A percentile compares a stretch with the other conserved stretches of the same genome.
Conservation (phyloP, 2,329 filamentous ascomycete species). For the Gaeumannomyces tritici region DNA sequence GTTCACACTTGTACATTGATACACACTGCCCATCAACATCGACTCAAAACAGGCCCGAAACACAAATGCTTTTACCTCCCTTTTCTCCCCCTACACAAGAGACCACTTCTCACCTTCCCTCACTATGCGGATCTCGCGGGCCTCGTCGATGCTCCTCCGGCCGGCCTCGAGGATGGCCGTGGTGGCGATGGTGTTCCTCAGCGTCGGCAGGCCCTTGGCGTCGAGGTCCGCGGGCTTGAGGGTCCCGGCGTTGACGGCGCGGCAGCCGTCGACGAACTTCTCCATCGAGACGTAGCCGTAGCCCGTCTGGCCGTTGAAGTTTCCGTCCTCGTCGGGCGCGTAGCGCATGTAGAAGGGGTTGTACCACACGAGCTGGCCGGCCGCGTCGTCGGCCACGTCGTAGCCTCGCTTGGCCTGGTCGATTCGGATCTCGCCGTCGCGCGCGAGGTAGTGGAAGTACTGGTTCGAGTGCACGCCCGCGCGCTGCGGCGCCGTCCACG, state of each 20-base stretch:
- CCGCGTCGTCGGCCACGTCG: conserved; percentile 78
- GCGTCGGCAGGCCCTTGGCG: conserved; percentile 68
- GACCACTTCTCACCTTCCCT: conserved; percentile 58
- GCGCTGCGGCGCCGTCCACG: conserved; percentile 87
- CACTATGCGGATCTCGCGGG: conserved; percentile 65
- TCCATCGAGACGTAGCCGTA: conserved; percentile 94
- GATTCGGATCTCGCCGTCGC: conserved; percentile 74
- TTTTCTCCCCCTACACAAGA: conserved; percentile 33
- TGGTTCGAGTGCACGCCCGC: conserved; percentile 95
- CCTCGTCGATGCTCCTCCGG: conserved; percentile 74
- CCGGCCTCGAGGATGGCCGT: conserved; percentile 88
- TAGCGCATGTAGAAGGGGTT: conserved; percentile 97
- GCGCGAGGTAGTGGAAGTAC: conserved; percentile 91
- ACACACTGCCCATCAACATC: neutral
- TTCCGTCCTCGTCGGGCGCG: conserved; percentile 86
- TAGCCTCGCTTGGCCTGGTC: conserved; percentile 90
- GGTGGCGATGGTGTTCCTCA: conserved; percentile 83
- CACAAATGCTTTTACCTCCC: neutral
- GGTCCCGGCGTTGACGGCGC: conserved; percentile 64
- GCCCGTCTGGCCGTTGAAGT: conserved; percentile 83
- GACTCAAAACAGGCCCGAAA: no score
- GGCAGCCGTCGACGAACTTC: conserved; percentile 88
- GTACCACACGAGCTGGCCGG: conserved; percentile 67
- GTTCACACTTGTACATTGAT: neutral
- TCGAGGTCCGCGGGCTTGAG: conserved; percentile 70